A percentile compares a stretch with the other conserved stretches of the same genome.
These are phyloP conservation scores for Saccharomycopsis oosterbeekiorum DNA, from an alignment of 805 yeast species.

Conservation along the genomic window DNA sequence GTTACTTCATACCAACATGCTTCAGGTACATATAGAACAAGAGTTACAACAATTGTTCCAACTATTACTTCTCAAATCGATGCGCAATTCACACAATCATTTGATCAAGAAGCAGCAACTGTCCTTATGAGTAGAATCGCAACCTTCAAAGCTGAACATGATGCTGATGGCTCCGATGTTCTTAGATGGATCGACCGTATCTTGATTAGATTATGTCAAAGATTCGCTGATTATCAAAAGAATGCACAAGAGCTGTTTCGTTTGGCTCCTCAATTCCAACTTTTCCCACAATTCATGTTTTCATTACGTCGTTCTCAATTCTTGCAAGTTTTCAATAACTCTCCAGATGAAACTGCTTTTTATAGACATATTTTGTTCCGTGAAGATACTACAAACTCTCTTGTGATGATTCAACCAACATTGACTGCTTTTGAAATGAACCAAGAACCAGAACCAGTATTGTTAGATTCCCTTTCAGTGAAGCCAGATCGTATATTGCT, in stretches of 20 bases:
- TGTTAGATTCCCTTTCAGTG: conserved; percentile 54
- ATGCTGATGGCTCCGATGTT: conserved; percentile 30
- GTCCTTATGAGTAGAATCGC: conserved; percentile 51
- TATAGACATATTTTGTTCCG: conserved; percentile 51
- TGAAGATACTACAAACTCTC: conserved; percentile 51
- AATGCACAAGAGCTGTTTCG: conserved; percentile 40
- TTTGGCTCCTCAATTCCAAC: conserved; percentile 38
- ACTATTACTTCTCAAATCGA: conserved; percentile 34
- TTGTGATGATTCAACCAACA: conserved; percentile 64
- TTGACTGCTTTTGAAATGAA: conserved; percentile 43
- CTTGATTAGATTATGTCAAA: conserved; percentile 36
- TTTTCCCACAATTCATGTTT: conserved; percentile 59
- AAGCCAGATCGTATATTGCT: conserved; percentile 47
- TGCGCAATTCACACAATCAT: conserved; percentile 35
- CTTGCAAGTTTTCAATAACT: conserved; percentile 55
- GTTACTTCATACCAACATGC: conserved; percentile 55
- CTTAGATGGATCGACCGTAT: conserved; percentile 40
- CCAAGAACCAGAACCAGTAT: conserved; percentile 51
- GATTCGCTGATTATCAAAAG: conserved; percentile 38
- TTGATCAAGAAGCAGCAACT: conserved; percentile 64
- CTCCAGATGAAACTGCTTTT: conserved; percentile 65
- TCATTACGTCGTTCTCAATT: conserved; percentile 59
- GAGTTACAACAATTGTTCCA: conserved; percentile 49
- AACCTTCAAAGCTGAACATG: conserved; percentile 32
- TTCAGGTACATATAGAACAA: conserved; percentile 44